Conservation (phyloP, 257 asterid species). For the Penstemon davidsonii region DNA sequence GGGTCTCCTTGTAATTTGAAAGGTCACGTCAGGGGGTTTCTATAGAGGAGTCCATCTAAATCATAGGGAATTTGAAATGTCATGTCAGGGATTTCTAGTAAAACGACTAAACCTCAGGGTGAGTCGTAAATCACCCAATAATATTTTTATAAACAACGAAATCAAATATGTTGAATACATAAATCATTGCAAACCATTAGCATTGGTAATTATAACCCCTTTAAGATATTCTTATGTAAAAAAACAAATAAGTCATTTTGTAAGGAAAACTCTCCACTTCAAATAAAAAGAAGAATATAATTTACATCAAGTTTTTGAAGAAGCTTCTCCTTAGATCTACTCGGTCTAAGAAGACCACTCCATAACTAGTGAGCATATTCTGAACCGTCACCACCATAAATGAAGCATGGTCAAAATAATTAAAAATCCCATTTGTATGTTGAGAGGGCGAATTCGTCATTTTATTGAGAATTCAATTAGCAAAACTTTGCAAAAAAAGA, state of each 20-base stretch:
- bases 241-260: not conserved
- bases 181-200: not conserved
- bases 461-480: constrained; percentile 4
- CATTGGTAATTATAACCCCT: constrained; percentile 5
- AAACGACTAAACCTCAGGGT: too few relatives aligned
- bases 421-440: not conserved
- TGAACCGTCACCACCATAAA: not conserved
- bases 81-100: too few relatives aligned
- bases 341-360: not conserved
- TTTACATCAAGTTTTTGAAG: constrained; percentile 27
- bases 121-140: too few relatives aligned
- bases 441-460: constrained; percentile 17
- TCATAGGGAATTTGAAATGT: too few relatives aligned
- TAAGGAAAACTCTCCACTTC: not conserved
- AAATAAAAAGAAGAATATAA: not conserved
- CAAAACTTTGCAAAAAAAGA: constrained; percentile 1
- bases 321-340: constrained; percentile 22
- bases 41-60: too few relatives aligned
- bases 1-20: too few relatives aligned
- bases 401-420: not conserved
- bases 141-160: not conserved
- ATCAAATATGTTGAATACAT: not conserved
- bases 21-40: too few relatives aligned
- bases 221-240: not conserved
- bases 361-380: not conserved